A percentile compares a stretch with the other conserved stretches of the same genome.
phyloP scores from a whole-genome alignment of 495 filamentous ascomycete species.

The Delitschia confertaspora region DNA sequence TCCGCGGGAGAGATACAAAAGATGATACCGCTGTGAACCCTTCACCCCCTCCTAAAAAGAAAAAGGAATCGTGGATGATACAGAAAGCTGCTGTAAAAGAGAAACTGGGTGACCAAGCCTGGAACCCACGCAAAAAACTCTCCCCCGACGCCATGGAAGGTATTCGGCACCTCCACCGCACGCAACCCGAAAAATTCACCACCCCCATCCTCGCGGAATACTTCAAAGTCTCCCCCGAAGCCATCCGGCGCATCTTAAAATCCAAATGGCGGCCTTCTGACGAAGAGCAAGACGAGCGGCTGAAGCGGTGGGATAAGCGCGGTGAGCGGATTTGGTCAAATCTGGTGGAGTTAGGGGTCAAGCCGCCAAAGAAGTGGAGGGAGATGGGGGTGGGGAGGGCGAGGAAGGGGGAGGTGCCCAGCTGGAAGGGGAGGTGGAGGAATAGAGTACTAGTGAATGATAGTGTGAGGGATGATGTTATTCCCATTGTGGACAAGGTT shows the following conservation, averaged over 20 bases:
- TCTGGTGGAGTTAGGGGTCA: conserved; percentile 58
- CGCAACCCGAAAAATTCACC: conserved; percentile 66
- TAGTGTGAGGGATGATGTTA: conserved; percentile 13
- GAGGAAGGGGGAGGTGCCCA: conserved; percentile 13
- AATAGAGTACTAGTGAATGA: conserved; percentile 15
- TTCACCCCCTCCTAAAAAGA: conserved; percentile 7
- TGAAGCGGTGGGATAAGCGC: conserved; percentile 66
- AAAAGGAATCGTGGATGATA: conserved; percentile 53
- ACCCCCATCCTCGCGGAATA: conserved; percentile 64
- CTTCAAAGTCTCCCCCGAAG: conserved; percentile 79
- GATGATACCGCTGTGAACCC: too few relatives aligned
- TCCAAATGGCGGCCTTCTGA: conserved; percentile 68
- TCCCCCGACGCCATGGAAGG: conserved; percentile 86
- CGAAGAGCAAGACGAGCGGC: conserved; percentile 52
- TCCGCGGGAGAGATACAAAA: too few relatives aligned
- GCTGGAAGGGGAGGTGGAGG: conserved; percentile 26
- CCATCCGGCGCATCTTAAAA: conserved; percentile 75
- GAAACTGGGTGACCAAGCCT: conserved; percentile 66
- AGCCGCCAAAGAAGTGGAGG: conserved; percentile 61
- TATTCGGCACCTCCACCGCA: conserved; percentile 66
- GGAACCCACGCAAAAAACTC: conserved; percentile 73
- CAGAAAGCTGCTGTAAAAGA: conserved; percentile 58
- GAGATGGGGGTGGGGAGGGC: conserved; percentile 51
- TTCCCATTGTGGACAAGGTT: conserved; percentile 20
- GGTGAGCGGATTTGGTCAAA: conserved; percentile 68